These are phyloP conservation scores for Bonia amplexicaulis DNA, from an alignment of 176 grass and related monocot species.

Conservation along the genomic window DNA sequence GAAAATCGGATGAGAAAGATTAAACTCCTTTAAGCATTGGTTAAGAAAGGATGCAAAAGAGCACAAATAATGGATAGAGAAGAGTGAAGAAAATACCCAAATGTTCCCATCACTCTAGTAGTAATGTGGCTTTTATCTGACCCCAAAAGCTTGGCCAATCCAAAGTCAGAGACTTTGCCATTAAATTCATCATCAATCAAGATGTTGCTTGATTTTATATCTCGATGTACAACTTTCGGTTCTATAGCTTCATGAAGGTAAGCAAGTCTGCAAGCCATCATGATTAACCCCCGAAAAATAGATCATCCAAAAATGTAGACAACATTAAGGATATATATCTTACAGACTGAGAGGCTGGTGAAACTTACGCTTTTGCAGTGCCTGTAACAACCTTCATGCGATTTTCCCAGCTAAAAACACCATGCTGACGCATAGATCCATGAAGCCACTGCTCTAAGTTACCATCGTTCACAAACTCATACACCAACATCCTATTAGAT, in stretches of 20 bases:
- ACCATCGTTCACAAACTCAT: constrained; percentile 95
- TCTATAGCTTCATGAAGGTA: constrained; percentile 99
- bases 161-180: constrained; percentile 93
- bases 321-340: background rate
- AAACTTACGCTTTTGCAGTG: constrained; percentile 96
- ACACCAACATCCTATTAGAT: constrained; percentile 77
- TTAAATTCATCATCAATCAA: constrained; percentile 97
- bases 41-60: background rate
- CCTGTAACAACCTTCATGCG: constrained; percentile 92
- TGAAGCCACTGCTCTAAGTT: constrained; percentile 99
- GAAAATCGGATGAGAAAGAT: constrained; percentile 15
- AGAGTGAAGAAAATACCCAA: constrained; percentile 47
- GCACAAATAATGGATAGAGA: background rate
- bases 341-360: background rate
- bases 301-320: constrained; percentile 3
- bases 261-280: constrained; percentile 65
- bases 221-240: constrained; percentile 95
- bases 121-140: constrained; percentile 94
- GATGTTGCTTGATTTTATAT: constrained; percentile 99
- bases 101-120: constrained; percentile 99
- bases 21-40: background rate
- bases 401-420: constrained; percentile 86
- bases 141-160: constrained; percentile 91
- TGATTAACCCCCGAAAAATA: background rate
- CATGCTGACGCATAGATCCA: constrained; percentile 76